A percentile compares a stretch with the other conserved stretches of the same genome.
Conservation (phyloP, 495 filamentous ascomycete genomes). For the Aspergillus steynii region DNA sequence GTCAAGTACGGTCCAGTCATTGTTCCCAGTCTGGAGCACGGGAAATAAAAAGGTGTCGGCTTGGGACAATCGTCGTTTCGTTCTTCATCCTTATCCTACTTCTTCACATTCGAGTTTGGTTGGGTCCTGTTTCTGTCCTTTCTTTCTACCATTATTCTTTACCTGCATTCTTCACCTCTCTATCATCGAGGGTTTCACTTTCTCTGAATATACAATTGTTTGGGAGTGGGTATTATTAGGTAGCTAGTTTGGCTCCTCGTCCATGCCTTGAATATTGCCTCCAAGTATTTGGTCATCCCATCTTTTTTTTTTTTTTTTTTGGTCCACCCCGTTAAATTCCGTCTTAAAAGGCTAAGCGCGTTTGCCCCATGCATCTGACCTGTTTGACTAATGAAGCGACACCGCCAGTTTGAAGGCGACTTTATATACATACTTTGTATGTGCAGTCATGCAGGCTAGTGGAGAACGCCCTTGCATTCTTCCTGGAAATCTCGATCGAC, state of each 20-base stretch:
- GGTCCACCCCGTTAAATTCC: background rate
- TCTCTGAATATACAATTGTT: background rate
- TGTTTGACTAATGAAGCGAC: background rate
- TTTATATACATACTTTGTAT: background rate
- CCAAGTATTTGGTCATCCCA: background rate
- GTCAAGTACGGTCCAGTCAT: slow-evolving; percentile 98
- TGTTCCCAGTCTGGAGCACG: slow-evolving; percentile 88
- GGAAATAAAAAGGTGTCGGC: slow-evolving; percentile 34
- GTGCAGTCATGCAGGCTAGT: no score
- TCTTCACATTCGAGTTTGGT: background rate
- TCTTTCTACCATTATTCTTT: slow-evolving; percentile 2
- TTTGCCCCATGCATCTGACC: background rate
- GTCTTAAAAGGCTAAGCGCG: background rate
- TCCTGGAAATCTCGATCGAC: background rate
- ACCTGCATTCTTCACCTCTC: background rate
- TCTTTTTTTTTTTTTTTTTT: no score
- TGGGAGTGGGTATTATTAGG: background rate
- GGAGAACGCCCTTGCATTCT: no score
- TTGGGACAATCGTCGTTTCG: background rate
- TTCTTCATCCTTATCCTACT: background rate
- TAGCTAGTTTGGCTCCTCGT: background rate
- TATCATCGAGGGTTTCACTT: background rate
- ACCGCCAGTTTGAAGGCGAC: background rate
- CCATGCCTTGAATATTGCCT: background rate
- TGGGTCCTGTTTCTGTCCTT: background rate